These are phyloP conservation scores for Pythium inflatum DNA, from an alignment of 352 stramenopile genomes.

Conservation along the genomic window DNA sequence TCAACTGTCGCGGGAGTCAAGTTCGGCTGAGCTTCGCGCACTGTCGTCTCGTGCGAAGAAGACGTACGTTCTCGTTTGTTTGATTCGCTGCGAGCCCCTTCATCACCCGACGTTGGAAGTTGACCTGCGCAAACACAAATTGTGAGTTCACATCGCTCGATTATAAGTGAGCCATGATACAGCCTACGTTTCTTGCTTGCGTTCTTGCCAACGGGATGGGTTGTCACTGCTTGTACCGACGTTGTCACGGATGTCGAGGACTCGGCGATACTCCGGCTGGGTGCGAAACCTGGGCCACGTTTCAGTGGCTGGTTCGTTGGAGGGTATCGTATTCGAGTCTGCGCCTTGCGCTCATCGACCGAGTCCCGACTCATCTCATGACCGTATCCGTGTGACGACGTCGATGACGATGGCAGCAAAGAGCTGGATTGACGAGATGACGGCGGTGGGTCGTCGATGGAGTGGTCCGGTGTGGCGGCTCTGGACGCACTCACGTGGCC, in stretches of 20 bases:
- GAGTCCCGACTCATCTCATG: conserved; percentile 20
- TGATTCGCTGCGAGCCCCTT: neutral
- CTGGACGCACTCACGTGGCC: conserved; percentile 38
- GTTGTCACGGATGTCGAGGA: conserved; percentile 9
- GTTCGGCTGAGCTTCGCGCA: neutral
- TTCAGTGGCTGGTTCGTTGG: conserved; percentile 27
- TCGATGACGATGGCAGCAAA: neutral
- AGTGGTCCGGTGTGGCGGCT: conserved; percentile 29
- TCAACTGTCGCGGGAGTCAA: neutral
- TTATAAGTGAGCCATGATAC: conserved; percentile 8
- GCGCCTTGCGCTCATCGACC: conserved; percentile 40
- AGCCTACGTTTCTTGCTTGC: conserved; percentile 28
- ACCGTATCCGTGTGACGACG: conserved; percentile 1
- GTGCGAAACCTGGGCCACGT: conserved; percentile 30
- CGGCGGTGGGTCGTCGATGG: conserved; percentile 27
- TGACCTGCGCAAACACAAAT: conserved; percentile 16
- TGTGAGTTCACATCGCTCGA: neutral
- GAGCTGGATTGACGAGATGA: conserved; percentile 10
- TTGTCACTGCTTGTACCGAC: neutral
- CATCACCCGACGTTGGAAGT: conserved; percentile 9
- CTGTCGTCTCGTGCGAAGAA: neutral
- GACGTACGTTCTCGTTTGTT: conserved; percentile 23
- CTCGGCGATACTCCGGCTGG: conserved; percentile 34
- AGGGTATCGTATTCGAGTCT: conserved; percentile 48
- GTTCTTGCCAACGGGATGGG: neutral